Evolutionary conservation across 169 alveolate genomes (phyloP), one percentile per base, ranked within the genome.

Genomic region (Eimeria acervulina): DNA sequence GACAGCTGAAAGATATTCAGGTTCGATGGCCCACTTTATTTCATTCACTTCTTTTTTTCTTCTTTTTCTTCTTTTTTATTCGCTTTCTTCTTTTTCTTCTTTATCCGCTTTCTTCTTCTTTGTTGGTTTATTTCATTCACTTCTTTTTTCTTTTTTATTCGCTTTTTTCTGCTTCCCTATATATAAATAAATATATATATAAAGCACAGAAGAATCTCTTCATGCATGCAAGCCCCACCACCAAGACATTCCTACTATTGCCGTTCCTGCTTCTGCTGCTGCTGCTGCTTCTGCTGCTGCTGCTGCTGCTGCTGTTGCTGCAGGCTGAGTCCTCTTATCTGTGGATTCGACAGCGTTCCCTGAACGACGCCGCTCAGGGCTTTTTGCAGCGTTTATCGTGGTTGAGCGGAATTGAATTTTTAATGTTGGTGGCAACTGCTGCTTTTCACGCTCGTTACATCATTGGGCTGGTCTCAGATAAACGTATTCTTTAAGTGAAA

Each of bases 381-480:
- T 74, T 96, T 44, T 88, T 95, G 55, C 66, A 70, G 83, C 96
- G 93, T 59, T 95, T 96, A 36, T 91, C 96, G 68, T 90, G 96
- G 95, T 68, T 96, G 63, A 38, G 93, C 19, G 74, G 44, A 2
- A 23, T 96, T 12, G 97, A 96, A 59, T 83, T 95, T 66, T 28
- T 84, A 23, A 90, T 94, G 47, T 92, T 96, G 13, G 61, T 95
- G 28, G 94, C 90, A 28, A 94, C 96, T 15, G 78, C 97, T 10
- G 97, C 96, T 1, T 96, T 96, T 96, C 97, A 96, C 38, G 93
- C 88, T 72, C 96, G 84, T 15, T 96, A 95, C 36, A 96, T 96
- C 17, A 88, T 91, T 52, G 90, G 91, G 19, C 96, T 96, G 8
- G 93, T 96, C 66, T 61, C 93, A 40, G 94, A 93, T 59, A 93